phyloP scores from a whole-genome alignment of 768 basidiomycete species.

The Russula griseocarnosa region DNA sequence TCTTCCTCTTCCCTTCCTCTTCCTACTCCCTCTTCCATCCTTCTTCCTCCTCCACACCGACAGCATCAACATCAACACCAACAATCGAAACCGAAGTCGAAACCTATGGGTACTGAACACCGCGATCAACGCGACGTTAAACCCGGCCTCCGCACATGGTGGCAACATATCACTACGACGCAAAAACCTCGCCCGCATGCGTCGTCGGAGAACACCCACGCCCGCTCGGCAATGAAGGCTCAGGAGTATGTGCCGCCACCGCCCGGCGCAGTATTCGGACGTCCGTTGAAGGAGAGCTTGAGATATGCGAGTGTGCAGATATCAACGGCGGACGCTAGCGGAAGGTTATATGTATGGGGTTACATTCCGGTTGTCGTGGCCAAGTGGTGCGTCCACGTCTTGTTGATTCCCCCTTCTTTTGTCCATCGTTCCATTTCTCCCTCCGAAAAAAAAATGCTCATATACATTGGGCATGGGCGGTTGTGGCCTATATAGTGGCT shows the following conservation, averaged over 20 bases:
- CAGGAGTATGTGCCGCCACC: conserved; percentile 35
- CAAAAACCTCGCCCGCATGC: conserved; percentile 53
- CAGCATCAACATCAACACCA: conserved; percentile 10
- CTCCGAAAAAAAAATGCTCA: not conserved
- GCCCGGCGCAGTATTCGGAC: conserved; percentile 69
- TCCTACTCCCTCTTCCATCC: conserved; percentile 10
- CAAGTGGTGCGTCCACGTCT: conserved; percentile 69
- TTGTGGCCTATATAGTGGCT: conserved; percentile 50
- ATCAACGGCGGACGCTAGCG: conserved; percentile 78
- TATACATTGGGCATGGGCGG: not conserved
- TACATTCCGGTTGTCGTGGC: conserved; percentile 97
- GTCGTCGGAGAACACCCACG: not conserved
- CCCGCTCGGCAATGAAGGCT: conserved; percentile 7
- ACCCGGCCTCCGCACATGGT: conserved; percentile 66
- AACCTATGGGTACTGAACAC: conserved; percentile 3
- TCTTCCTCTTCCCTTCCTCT: conserved; percentile 5
- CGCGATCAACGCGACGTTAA: conserved; percentile 16
- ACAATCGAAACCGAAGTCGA: not conserved
- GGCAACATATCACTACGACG: conserved; percentile 67
- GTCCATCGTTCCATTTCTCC: conserved; percentile 4
- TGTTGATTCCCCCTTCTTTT: not conserved
- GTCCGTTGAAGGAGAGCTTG: conserved; percentile 77
- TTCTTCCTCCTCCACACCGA: conserved; percentile 4
- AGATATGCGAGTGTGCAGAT: conserved; percentile 90
- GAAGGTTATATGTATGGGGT: conserved; percentile 86